Evolutionary conservation across 1,284 basidiomycete genomes (phyloP), one percentile per base, ranked within the genome.

Genomic region (Cutaneotrichosporon spelunceum): DNA sequence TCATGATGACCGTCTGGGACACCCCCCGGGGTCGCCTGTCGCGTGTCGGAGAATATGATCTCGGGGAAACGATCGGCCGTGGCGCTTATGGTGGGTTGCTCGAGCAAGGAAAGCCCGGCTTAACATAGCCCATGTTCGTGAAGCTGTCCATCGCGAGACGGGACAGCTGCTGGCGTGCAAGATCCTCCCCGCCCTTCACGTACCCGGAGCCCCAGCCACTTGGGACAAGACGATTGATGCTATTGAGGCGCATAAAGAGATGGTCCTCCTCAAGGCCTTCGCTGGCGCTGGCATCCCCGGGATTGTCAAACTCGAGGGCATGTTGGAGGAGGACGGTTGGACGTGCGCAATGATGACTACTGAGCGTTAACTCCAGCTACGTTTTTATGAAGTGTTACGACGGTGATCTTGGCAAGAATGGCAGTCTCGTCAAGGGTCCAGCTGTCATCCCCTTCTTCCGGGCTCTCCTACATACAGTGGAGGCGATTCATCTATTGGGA

Each of bases 181-280:
- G 66, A 79, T 79, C 58, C 68, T 79, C 1, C 78, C 78, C 1
- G 68, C 77, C 2, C 68, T 78, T 1, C 67, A 72, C 60, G 50
- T 57, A n/a, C 47, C 53, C 8, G 56, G 44, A 0, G 52, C 19
- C 13, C 24, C 50, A 6, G 19, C n/a, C 10, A 19, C 19, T 21
- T 27, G 39, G 16, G 55, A 56, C 3, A 62, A 72, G 45, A 67
- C 67, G 2, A 47, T 75, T 21, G 78, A 78, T 61, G 78, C 78
- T 0, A 59, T 75, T 5, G 77, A 78, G 57, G 74, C 76, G 1
- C 72, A 78, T 64, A 78, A 78, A 56, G 78, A 79, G 66, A 70
- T 78, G 2, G 73, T 79, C 8, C 39, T 78, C 14, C 69, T 79
- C 44, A 78, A 78, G 63, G 73, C 72, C 0, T 56, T 78, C 27